These are phyloP conservation scores for Achaetomiella virescens DNA, from an alignment of 495 filamentous ascomycete genomes.

Conservation along the genomic window DNA sequence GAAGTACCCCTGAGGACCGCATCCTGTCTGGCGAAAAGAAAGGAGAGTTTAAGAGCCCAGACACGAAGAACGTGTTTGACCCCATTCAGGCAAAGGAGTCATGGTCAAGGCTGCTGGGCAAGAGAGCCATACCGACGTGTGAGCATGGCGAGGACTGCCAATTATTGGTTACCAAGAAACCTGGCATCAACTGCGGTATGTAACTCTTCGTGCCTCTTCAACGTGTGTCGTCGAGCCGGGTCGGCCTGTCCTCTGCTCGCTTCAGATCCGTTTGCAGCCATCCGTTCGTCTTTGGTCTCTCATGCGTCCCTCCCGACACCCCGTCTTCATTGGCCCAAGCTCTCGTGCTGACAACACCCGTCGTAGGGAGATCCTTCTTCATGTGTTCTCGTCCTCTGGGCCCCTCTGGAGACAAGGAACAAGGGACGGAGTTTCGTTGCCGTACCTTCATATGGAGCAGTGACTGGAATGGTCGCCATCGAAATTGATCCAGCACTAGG, in stretches of 20 bases:
- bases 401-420: constrained; percentile 75
- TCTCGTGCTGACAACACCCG: not conserved
- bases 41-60: not conserved
- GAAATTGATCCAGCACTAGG: too few species aligned
- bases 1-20: not conserved
- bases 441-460: constrained; percentile 86
- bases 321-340: too few species aligned
- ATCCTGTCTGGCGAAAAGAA: not conserved
- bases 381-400: constrained; percentile 77
- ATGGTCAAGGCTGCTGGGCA: constrained; percentile 80
- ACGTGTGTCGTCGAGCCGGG: not conserved
- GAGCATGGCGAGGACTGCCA: constrained; percentile 87
- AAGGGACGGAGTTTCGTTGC: constrained; percentile 77
- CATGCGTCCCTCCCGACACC: not conserved
- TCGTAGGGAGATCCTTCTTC: constrained; percentile 71
- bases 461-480: constrained; percentile 54
- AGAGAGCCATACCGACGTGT: constrained; percentile 66
- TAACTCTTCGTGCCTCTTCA: not conserved
- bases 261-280: too few species aligned
- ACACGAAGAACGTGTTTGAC: constrained; percentile 46
- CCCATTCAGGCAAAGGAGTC: constrained; percentile 71
- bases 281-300: not conserved
- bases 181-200: constrained; percentile 66
- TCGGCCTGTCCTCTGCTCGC: not conserved
- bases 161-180: constrained; percentile 74